Base-by-base conservation (phyloP, 73 alveolate genomes). In the Paramecium bursaria region DNA sequence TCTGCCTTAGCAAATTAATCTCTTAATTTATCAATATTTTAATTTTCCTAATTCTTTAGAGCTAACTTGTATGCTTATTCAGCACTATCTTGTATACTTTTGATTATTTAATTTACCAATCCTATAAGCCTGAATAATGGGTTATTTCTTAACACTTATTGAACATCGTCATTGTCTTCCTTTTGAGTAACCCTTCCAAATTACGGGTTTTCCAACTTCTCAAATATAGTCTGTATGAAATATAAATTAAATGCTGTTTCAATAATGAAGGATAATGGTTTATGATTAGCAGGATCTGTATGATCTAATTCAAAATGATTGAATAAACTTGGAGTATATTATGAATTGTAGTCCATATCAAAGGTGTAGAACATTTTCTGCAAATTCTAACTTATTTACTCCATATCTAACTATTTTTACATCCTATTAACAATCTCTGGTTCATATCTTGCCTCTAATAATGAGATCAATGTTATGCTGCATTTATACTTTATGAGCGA, bases 401-500 rank as follows among this genome's bases (percentile, higher is more conserved):
- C 93, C 11, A 67, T 46, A 50, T 46, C 48, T 5, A 87, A n/a
- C 1, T 88, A 55, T 85, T 88, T 57, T 33, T 55, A 30, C 42
- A 87, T 87, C 48, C 93, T 73, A 11, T 86, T 22, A 1, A 73
- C 61, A 19, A 87, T 74, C 29, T 75, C 85, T 44, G 33, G 61
- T n/a, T 74, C 88, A 31, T 79, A 53, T 15, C 90, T 47, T 6
- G 86, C 93, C 49, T 87, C 93, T 3, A 87, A 75, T 26, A 87
- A 82, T 5, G 91, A 79, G 4, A 87, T 48, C 39, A 87, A 26
- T 4, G 93, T 87, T 3, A 87, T 87, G 9, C 85, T 44, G 35
- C 93, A 87, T 47, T 79, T 85, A 33, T 85, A 87, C 73, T 87
- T 87, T n/a, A 87, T 39, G 29, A 30, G 60, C 14, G 93, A 85